A percentile compares a stretch with the other conserved stretches of the same genome.
Conservation (phyloP, 108 stramenopile species). For the Asterionellopsis glacialis region DNA sequence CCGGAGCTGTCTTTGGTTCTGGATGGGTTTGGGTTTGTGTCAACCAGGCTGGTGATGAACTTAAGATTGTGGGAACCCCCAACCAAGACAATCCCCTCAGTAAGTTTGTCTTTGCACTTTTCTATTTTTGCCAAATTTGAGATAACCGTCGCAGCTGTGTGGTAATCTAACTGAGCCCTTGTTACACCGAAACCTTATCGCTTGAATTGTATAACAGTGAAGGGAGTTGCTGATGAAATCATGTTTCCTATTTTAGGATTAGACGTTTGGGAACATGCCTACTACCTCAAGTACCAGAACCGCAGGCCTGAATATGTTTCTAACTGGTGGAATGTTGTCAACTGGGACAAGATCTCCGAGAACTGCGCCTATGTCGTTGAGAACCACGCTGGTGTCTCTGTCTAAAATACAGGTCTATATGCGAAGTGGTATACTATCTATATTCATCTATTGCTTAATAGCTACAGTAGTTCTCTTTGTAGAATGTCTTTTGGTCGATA, state of each 20-base stretch:
- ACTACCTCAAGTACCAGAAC: conserved; percentile 99
- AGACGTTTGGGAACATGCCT: conserved; percentile 99
- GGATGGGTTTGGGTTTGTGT: conserved; percentile 97
- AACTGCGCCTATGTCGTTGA: conserved; percentile 83
- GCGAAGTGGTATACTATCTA: not conserved
- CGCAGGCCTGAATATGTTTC: conserved; percentile 89
- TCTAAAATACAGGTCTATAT: conserved; percentile 2
- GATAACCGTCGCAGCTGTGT: no score
- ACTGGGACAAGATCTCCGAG: conserved; percentile 92
- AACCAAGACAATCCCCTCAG: conserved; percentile 96
- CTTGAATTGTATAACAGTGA: conserved; percentile 38
- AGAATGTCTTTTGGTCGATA: not conserved
- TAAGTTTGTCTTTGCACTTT: no score
- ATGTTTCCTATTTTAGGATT: conserved; percentile 96
- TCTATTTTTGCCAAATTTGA: no score
- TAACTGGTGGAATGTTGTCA: conserved; percentile 96
- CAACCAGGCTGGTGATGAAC: conserved; percentile 69
- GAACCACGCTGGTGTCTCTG: conserved; percentile 78
- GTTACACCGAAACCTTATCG: no score
- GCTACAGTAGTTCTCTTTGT: not conserved
- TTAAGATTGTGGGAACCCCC: conserved; percentile 88
- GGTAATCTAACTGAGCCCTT: no score
- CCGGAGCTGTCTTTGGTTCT: conserved; percentile 92
- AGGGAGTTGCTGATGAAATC: conserved; percentile 85
- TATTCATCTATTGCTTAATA: not conserved